Evolutionary conservation across 805 yeast genomes (phyloP).

Genomic region (Metahyphopichia silvanorum): DNA sequence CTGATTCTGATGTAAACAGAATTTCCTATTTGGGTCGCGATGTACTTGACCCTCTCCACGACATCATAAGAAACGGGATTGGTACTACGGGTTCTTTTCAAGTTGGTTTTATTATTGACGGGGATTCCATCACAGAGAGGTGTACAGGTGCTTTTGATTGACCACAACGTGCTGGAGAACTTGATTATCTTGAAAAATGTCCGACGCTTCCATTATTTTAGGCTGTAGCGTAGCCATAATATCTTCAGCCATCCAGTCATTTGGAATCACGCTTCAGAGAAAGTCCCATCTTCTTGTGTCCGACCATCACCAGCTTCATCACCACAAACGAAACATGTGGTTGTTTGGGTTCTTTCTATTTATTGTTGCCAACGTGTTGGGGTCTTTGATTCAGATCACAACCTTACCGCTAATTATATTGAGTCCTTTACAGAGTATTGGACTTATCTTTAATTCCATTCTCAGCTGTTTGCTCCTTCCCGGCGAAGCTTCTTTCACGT

Average conservation of each 20-base stretch:
- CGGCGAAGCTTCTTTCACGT: slow-evolving; percentile 65
- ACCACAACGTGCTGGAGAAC: slow-evolving; percentile 8
- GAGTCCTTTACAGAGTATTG: slow-evolving; percentile 82
- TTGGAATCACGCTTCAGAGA: slow-evolving; percentile 80
- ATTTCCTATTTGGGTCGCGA: too few relatives aligned
- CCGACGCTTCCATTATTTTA: slow-evolving; percentile 32
- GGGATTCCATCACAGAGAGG: too few relatives aligned
- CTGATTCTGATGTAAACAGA: too few relatives aligned
- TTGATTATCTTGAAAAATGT: slow-evolving; percentile 2
- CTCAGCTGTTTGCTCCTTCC: slow-evolving; percentile 63
- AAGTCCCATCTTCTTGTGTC: slow-evolving; percentile 63
- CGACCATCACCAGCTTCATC: slow-evolving; percentile 27
- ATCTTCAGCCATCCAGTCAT: slow-evolving; percentile 75
- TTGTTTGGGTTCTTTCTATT: slow-evolving; percentile 69
- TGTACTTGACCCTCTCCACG: too few relatives aligned
- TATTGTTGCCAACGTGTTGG: slow-evolving; percentile 69
- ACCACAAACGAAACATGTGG: slow-evolving; percentile 61
- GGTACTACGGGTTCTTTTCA: too few relatives aligned
- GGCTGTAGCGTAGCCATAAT: slow-evolving; percentile 71
- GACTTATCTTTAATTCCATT: slow-evolving; percentile 81
- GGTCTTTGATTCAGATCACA: slow-evolving; percentile 79
- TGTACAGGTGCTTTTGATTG: too few relatives aligned
- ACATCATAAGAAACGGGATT: too few relatives aligned
- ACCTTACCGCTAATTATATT: slow-evolving; percentile 77
- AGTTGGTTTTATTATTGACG: too few relatives aligned